Evolutionary conservation across 2,329 filamentous ascomycete genomes (phyloP).

Genomic region (Zasmidium angulare): DNA sequence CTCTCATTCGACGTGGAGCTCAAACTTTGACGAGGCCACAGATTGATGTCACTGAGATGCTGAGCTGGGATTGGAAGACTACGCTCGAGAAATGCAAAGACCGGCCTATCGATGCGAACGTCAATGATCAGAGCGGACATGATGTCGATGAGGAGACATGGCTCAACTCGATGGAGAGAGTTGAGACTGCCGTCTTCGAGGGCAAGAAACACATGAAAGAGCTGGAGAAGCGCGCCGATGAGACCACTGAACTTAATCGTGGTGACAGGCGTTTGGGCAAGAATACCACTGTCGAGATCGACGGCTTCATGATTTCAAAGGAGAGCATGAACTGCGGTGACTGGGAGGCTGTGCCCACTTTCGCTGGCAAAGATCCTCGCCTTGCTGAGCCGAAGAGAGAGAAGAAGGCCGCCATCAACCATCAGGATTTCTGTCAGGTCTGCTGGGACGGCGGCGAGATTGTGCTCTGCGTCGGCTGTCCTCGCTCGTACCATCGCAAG

Average conservation of each 20-base stretch:
- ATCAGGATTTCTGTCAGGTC: constrained; percentile 55
- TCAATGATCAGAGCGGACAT: constrained; percentile 33
- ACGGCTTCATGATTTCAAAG: constrained; percentile 58
- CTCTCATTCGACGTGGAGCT: constrained; percentile 54
- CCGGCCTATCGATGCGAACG: constrained; percentile 45
- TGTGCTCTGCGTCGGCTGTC: constrained; percentile 53
- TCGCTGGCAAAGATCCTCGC: constrained; percentile 56
- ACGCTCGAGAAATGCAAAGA: constrained; percentile 57
- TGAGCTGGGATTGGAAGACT: constrained; percentile 57
- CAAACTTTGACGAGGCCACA: constrained; percentile 54
- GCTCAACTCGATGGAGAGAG: constrained; percentile 57
- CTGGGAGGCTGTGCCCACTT: constrained; percentile 59
- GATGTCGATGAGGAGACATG: constrained; percentile 54
- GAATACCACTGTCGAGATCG: constrained; percentile 58
- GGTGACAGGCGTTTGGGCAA: constrained; percentile 56
- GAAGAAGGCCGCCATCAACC: constrained; percentile 49
- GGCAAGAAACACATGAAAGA: constrained; percentile 52
- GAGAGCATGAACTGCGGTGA: constrained; percentile 53
- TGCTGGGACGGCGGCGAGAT: constrained; percentile 53
- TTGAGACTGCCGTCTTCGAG: constrained; percentile 59
- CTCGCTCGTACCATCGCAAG: constrained; percentile 53
- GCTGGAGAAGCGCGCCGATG: constrained; percentile 34
- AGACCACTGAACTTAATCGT: constrained; percentile 33
- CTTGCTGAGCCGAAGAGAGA: constrained; percentile 50
- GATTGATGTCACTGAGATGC: constrained; percentile 57